A percentile compares a stretch with the other conserved stretches of the same genome.
These are phyloP conservation scores for Elaeis guineensis DNA, from an alignment of 176 grass and related monocot genomes.

Conservation along the genomic window DNA sequence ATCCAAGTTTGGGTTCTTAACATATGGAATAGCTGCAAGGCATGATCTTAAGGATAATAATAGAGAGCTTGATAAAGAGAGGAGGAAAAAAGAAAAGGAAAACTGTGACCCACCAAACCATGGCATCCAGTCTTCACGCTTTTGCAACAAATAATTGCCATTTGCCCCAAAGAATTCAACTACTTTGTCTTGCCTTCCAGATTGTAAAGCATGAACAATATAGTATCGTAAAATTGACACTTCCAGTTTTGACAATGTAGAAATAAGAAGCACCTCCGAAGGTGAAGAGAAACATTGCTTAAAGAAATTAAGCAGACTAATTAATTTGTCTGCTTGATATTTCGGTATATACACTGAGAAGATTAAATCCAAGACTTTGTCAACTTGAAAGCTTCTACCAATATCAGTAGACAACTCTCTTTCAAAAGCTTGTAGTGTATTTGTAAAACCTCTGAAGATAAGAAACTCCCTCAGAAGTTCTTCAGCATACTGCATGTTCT, in stretches of 20 bases:
- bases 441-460: constrained; percentile 82
- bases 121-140: constrained; percentile 69
- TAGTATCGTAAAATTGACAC: constrained; percentile 66
- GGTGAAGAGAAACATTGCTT: constrained; percentile 82
- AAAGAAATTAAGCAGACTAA: constrained; percentile 57
- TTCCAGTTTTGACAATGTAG: constrained; percentile 66
- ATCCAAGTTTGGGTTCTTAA: constrained; percentile 77
- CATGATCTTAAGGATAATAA: constrained; percentile 22
- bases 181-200: constrained; percentile 70
- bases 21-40: constrained; percentile 86
- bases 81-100: constrained; percentile 13
- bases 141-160: constrained; percentile 62
- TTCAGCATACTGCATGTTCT: constrained; percentile 84
- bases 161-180: constrained; percentile 54
- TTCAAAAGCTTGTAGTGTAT: constrained; percentile 63
- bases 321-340: constrained; percentile 67
- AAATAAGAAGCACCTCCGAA: constrained; percentile 45
- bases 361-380: constrained; percentile 81
- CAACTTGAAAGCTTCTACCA: constrained; percentile 76
- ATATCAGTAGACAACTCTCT: constrained; percentile 72
- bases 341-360: constrained; percentile 76
- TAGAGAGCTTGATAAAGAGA: constrained; percentile 18
- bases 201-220: constrained; percentile 74
- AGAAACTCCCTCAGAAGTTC: constrained; percentile 82
- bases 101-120: constrained; percentile 72